phyloP scores from a whole-genome alignment of 2,329 filamentous ascomycete species.

The Tricladium varicosporioides region DNA sequence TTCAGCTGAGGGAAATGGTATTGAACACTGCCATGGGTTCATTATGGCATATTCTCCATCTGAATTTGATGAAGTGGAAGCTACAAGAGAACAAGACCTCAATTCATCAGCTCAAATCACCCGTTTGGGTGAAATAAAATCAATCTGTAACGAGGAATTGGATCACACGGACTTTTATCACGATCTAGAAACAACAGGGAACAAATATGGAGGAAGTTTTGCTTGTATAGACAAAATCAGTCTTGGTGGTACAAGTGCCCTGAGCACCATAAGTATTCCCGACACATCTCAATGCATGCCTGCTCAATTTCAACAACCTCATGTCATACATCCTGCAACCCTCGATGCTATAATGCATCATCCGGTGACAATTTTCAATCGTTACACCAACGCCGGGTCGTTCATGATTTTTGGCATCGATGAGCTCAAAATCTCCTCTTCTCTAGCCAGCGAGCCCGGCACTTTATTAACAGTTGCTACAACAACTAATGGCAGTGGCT shows the following conservation, averaged over 20 bases:
- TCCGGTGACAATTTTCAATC: slow-evolving; percentile 19
- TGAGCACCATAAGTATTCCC: slow-evolving; percentile 3
- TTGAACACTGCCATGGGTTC: too few species aligned
- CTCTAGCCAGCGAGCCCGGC: slow-evolving; percentile 2
- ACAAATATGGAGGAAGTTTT: slow-evolving; percentile 13
- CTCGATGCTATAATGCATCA: slow-evolving; percentile 45
- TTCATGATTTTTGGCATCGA: slow-evolving; percentile 37
- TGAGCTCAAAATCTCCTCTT: slow-evolving; percentile 30
- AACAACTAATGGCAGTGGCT: neutral
- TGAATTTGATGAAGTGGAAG: too few species aligned
- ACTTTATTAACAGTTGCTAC: slow-evolving; percentile 4
- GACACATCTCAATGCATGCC: slow-evolving; percentile 10
- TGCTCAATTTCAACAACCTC: slow-evolving; percentile 30
- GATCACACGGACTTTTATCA: too few species aligned
- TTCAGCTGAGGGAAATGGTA: too few species aligned
- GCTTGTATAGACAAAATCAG: slow-evolving; percentile 1
- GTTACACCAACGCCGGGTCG: slow-evolving; percentile 40
- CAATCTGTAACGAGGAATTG: too few species aligned
- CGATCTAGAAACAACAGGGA: too few species aligned
- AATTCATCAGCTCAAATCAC: too few species aligned
- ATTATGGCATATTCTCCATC: too few species aligned
- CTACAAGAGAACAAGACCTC: too few species aligned
- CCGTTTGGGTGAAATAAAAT: too few species aligned
- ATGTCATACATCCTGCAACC: slow-evolving; percentile 55
- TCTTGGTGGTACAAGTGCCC: neutral